These are phyloP conservation scores for Vicia faba DNA, from an alignment of 306 rosid species.

Conservation along the genomic window DNA sequence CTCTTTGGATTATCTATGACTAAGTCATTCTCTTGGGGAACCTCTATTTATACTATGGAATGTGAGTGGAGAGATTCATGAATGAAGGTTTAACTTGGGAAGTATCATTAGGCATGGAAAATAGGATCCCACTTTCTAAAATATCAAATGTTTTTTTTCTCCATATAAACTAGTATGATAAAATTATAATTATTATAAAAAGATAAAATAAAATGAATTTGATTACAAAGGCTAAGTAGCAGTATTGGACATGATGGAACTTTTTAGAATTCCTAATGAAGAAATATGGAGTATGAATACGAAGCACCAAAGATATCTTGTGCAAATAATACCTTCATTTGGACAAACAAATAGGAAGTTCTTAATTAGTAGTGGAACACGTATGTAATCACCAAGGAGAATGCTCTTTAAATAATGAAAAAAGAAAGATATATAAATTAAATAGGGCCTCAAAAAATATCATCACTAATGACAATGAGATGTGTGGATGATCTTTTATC, in stretches of 20 bases:
- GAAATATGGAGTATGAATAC: slow-evolving; percentile 28
- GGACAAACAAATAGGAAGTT: slow-evolving; percentile 6
- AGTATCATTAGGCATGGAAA: slow-evolving; percentile 9
- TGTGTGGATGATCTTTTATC: slow-evolving; percentile 10
- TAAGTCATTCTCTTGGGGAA: slow-evolving; percentile 18
- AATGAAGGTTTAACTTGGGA: slow-evolving; percentile 11
- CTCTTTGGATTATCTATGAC: slow-evolving; percentile 3
- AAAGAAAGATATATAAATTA: no score
- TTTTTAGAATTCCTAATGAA: slow-evolving; percentile 24
- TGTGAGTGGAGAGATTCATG: slow-evolving; percentile 5
- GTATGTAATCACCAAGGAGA: slow-evolving; percentile 50
- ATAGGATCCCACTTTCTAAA: neutral
- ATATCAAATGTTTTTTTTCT: neutral
- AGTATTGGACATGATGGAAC: slow-evolving; percentile 28
- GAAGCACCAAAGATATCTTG: slow-evolving; percentile 12
- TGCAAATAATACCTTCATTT: neutral
- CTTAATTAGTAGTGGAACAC: slow-evolving; percentile 61
- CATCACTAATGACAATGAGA: slow-evolving; percentile 15
- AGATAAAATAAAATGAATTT: neutral
- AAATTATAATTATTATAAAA: neutral
- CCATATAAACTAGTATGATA: neutral
- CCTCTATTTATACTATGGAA: slow-evolving; percentile 37
- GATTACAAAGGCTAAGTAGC: neutral
- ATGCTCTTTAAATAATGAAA: neutral
- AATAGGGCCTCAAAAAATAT: neutral